Percentiles rank a stretch among this genome's conserved stretches.
Conservation (phyloP, 1,284 basidiomycete genomes). For the Volvariella surrecta region DNA sequence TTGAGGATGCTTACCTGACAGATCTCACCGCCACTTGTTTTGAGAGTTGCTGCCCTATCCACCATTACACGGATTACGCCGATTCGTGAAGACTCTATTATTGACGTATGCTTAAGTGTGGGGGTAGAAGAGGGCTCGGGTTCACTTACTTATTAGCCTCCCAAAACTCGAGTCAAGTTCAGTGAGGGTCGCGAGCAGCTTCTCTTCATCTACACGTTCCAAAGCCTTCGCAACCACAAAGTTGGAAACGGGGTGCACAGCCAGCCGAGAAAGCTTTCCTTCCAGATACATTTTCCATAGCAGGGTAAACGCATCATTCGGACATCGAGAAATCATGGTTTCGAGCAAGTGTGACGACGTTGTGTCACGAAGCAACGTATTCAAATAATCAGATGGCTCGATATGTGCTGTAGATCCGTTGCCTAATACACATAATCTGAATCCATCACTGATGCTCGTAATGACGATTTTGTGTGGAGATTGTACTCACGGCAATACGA, state of each 20-base stretch:
- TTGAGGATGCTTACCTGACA: slow-evolving; percentile 34
- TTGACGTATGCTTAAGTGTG: slow-evolving; percentile 17
- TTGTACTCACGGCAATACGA: slow-evolving; percentile 47
- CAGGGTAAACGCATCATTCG: slow-evolving; percentile 50
- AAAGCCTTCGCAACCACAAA: slow-evolving; percentile 82
- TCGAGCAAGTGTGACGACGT: slow-evolving; percentile 87
- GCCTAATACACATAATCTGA: slow-evolving; percentile 3
- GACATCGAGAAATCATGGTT: slow-evolving; percentile 57
- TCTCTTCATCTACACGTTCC: slow-evolving; percentile 43
- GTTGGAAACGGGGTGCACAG: slow-evolving; percentile 84
- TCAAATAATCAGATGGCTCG: slow-evolving; percentile 66
- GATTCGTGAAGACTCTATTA: slow-evolving; percentile 32
- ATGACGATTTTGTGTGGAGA: neutral
- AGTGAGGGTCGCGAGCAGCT: slow-evolving; percentile 35
- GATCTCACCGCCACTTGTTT: slow-evolving; percentile 30
- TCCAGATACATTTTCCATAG: slow-evolving; percentile 77
- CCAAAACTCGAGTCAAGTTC: slow-evolving; percentile 52
- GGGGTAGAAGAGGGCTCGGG: neutral
- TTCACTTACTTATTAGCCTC: slow-evolving; percentile 35
- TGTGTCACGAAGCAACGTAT: slow-evolving; percentile 73
- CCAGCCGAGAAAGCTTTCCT: slow-evolving; percentile 62
- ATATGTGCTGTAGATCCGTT: slow-evolving; percentile 24
- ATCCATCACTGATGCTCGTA: slow-evolving; percentile 1
- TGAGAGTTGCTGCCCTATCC: slow-evolving; percentile 50
- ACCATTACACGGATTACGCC: slow-evolving; percentile 63